Evolutionary conservation across 768 basidiomycete genomes (phyloP).

Genomic region (Russula ochroleuca): DNA sequence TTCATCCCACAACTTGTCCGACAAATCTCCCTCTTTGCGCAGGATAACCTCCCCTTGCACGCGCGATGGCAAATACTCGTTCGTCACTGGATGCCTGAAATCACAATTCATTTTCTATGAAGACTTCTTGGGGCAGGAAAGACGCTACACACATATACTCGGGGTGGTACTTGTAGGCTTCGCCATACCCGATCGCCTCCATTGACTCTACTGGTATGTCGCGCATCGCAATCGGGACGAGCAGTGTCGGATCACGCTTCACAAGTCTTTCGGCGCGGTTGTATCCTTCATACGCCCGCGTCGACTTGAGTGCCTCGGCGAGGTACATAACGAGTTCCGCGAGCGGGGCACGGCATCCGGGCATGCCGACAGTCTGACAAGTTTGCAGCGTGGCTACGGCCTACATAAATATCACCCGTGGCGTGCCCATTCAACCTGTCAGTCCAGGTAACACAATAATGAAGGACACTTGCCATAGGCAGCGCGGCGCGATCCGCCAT

Average conservation of each 20-base stretch:
- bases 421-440: not conserved
- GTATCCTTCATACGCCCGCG: slow-evolving; percentile 75
- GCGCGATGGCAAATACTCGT: slow-evolving; percentile 48
- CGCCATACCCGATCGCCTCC: slow-evolving; percentile 48
- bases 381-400: slow-evolving; percentile 60
- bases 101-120: not conserved
- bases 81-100: slow-evolving; percentile 47
- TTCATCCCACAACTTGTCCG: slow-evolving; percentile 48
- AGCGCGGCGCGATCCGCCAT: slow-evolving; percentile 74
- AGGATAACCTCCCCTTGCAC: slow-evolving; percentile 40
- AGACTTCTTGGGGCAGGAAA: not conserved
- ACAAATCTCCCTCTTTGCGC: slow-evolving; percentile 37
- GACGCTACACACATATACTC: slow-evolving; percentile 37
- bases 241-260: slow-evolving; percentile 45
- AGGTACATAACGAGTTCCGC: slow-evolving; percentile 76
- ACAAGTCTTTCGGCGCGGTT: slow-evolving; percentile 61
- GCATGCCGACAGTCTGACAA: slow-evolving; percentile 73
- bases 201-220: slow-evolving; percentile 69
- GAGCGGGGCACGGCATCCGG: slow-evolving; percentile 73
- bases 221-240: slow-evolving; percentile 68
- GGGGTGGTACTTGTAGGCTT: slow-evolving; percentile 50
- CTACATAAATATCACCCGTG: slow-evolving; percentile 34
- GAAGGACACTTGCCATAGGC: slow-evolving; percentile 52
- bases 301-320: slow-evolving; percentile 78
- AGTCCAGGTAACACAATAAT: not conserved